These are phyloP conservation scores for Entoloma clypeatum DNA, from an alignment of 1,284 basidiomycete genomes.

Conservation along the genomic window DNA sequence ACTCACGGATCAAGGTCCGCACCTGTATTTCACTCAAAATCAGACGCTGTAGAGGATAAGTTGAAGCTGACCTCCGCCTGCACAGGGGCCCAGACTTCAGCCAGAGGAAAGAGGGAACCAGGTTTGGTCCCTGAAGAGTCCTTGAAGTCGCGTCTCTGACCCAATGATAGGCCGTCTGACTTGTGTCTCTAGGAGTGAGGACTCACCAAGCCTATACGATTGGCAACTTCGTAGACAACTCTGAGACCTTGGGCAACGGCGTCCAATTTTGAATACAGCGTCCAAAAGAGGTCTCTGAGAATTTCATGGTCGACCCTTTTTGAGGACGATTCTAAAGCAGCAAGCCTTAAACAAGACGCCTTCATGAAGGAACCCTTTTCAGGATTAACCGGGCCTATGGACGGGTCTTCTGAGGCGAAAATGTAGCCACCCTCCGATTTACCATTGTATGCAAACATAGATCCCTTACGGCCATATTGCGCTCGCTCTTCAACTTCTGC, in stretches of 20 bases:
- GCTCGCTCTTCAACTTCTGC: slow-evolving; percentile 89
- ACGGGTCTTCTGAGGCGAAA: slow-evolving; percentile 37
- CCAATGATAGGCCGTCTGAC: slow-evolving; percentile 7
- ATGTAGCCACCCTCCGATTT: slow-evolving; percentile 51
- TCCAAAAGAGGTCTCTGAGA: slow-evolving; percentile 96
- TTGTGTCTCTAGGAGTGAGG: background rate
- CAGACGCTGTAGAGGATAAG: slow-evolving; percentile 6
- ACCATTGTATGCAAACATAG: slow-evolving; percentile 36
- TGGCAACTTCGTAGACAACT: slow-evolving; percentile 88
- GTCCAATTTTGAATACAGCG: slow-evolving; percentile 93
- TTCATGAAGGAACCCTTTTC: slow-evolving; percentile 33
- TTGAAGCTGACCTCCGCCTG: slow-evolving; percentile 72
- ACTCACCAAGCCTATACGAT: slow-evolving; percentile 82
- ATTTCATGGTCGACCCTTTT: slow-evolving; percentile 80
- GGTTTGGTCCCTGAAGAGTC: slow-evolving; percentile 76
- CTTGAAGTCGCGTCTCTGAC: slow-evolving; percentile 81
- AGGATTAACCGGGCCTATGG: slow-evolving; percentile 19
- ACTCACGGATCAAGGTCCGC: slow-evolving; percentile 83
- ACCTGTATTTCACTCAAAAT: slow-evolving; percentile 48
- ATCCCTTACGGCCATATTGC: slow-evolving; percentile 63
- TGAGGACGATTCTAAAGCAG: slow-evolving; percentile 71
- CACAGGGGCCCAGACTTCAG: slow-evolving; percentile 90
- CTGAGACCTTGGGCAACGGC: slow-evolving; percentile 94
- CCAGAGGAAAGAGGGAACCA: slow-evolving; percentile 71
- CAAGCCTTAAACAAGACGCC: slow-evolving; percentile 60